Percentiles rank a stretch among this genome's conserved stretches.
Conservation (phyloP, 768 basidiomycete species). For the Ramaria rubella region DNA sequence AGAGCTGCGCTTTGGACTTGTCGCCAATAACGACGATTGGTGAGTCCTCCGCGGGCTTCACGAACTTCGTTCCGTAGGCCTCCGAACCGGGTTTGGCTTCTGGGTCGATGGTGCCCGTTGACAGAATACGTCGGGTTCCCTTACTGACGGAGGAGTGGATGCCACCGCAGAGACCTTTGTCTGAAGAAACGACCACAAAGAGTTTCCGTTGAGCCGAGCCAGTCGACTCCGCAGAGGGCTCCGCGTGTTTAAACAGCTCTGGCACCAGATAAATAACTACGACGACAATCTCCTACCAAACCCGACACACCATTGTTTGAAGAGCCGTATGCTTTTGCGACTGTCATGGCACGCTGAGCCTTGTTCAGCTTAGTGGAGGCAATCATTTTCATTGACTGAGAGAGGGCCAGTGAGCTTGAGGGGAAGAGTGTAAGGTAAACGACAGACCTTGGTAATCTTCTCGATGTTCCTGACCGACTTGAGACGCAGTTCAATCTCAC, state of each 20-base stretch:
- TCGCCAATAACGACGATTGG: conserved; percentile 88
- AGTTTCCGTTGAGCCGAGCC: conserved; percentile 61
- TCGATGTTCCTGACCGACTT: conserved; percentile 97
- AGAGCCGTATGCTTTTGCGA: conserved; percentile 87
- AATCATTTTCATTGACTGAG: conserved; percentile 98
- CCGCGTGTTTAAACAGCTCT: conserved; percentile 85
- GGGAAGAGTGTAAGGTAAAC: conserved; percentile 22
- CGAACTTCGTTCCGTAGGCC: conserved; percentile 23
- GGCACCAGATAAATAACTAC: conserved; percentile 18
- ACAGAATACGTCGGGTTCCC: conserved; percentile 54
- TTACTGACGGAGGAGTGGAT: conserved; percentile 97
- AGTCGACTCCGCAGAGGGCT: conserved; percentile 49
- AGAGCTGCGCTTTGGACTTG: conserved; percentile 92
- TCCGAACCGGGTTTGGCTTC: conserved; percentile 41
- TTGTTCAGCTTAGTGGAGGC: conserved; percentile 95
- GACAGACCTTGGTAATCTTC: conserved; percentile 95
- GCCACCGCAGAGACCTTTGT: conserved; percentile 99
- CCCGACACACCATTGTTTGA: conserved; percentile 75
- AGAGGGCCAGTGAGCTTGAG: neutral
- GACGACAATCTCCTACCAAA: too few species aligned
- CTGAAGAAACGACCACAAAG: conserved; percentile 91
- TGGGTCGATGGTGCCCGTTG: conserved; percentile 34
- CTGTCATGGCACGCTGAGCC: conserved; percentile 88
- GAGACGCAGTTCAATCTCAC: conserved; percentile 93
- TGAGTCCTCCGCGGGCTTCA: conserved; percentile 51